A percentile compares a stretch with the other conserved stretches of the same genome.
Evolutionary conservation across 768 basidiomycete species (phyloP).

Genomic region (Trametes sanguinea): DNA sequence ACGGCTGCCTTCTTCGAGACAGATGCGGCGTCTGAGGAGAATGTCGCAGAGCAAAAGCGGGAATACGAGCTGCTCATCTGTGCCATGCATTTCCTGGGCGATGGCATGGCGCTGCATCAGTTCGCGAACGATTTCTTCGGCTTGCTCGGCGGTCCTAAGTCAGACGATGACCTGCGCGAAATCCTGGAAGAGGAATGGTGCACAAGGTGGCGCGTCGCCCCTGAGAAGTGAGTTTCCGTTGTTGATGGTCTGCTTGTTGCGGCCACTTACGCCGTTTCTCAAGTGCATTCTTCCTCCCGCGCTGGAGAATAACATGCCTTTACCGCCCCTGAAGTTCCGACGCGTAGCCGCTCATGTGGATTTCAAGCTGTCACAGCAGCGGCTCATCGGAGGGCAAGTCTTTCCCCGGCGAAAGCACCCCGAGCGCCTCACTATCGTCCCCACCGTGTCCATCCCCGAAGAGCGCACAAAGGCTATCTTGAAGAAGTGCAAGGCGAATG

Average conservation of each 20-base stretch:
- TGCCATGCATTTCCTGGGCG: conserved; percentile 80
- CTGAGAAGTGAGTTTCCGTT: conserved; percentile 24
- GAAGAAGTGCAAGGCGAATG: conserved; percentile 66
- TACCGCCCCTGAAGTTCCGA: conserved; percentile 38
- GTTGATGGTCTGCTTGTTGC: neutral
- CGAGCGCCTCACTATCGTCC: conserved; percentile 64
- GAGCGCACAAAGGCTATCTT: conserved; percentile 63
- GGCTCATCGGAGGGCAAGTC: conserved; percentile 69
- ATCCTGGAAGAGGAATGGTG: conserved; percentile 38
- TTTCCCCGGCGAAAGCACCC: conserved; percentile 56
- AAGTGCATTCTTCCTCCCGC: conserved; percentile 41
- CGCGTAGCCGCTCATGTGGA: conserved; percentile 55
- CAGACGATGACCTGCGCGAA: conserved; percentile 34
- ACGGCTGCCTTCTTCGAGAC: neutral
- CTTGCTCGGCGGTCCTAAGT: conserved; percentile 48
- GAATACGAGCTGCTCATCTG: conserved; percentile 70
- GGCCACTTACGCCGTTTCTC: neutral
- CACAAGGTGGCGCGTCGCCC: conserved; percentile 29
- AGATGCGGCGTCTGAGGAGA: conserved; percentile 20
- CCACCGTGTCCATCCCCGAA: conserved; percentile 60
- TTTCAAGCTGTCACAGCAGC: conserved; percentile 53
- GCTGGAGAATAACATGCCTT: conserved; percentile 51
- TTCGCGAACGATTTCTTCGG: conserved; percentile 81
- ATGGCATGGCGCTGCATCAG: conserved; percentile 84
- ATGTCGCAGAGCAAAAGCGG: conserved; percentile 21